Base-by-base conservation (phyloP, 2,329 filamentous ascomycete species). In the Leptodontidium sp. region DNA sequence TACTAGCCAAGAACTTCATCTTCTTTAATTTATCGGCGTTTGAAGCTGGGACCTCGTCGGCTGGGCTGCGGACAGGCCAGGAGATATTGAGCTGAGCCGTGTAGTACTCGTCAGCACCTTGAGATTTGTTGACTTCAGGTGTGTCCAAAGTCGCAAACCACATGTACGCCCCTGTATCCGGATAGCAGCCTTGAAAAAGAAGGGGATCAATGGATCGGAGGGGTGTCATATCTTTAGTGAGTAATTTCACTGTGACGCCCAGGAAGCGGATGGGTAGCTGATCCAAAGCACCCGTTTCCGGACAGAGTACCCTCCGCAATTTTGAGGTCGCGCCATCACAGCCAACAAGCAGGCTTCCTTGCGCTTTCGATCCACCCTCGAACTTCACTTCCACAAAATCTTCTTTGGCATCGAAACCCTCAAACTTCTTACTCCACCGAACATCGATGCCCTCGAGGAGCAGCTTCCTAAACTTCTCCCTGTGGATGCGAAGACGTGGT, bases 161-260 rank as follows among this genome's bases (percentile, higher is more conserved):
- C 21, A 86, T 74, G 73, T 84, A 88, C 0, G 81, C 81, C 52
- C 85, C 81, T 4, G 85, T 84, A 32, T 80, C 76, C 0, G 86
- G 85, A 47, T 87, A 82, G 0, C 82, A 81, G 0, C 86, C 86
- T 62, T 88, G 86, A 24, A 88, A 80, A 61, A 88, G 86, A 52
- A 83, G 86, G 0, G 86, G 83, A 64, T 89, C 86, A 0, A 87
- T 80, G 1, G 78, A 78, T 6, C 79, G 78, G 2, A 87, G 78
- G 0, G 81, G 80, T 0, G 77, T 75, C 21, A 84, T 80, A 49
- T 85, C 77, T 17, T 81, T 78, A 0, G 79, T 75, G 0, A 81
- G 78, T 43, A 84, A 81, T 0, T 80, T 72, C 7, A 83, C 73
- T 52, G 81, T 84, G 11, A 82, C 79, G 2, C 86, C 86, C 1